Base-by-base conservation (phyloP, 2,329 filamentous ascomycete species). In the Claviceps cyperi region DNA sequence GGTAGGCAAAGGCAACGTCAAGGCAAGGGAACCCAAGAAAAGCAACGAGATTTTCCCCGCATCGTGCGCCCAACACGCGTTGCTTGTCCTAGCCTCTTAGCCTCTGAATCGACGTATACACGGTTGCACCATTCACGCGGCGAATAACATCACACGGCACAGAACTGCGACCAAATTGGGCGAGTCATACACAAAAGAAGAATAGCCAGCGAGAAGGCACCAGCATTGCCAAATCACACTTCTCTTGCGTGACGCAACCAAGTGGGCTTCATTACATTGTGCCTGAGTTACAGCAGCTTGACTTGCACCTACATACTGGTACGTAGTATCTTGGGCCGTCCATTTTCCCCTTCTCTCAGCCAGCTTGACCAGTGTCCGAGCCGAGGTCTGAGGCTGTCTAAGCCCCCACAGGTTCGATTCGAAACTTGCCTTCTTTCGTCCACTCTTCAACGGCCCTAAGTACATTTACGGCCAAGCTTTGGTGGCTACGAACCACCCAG, bases 31-130 rank as follows among this genome's bases (percentile, higher is more conserved):
- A 11, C 2, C 22, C 11, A 11, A 15, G 28, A 35, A 48, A 36
- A 51, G 17, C 17, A 49, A 46, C 22, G 14, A 40, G 24, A 4
- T 32, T 32, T 48, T 43, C 46, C 44, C 52, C 52, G 50, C 52
- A 50, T 43, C n/a, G 47, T 44, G 46, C 43, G 28, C 38, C 46
- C 37, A 40, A 22, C 41, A 50, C 48, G 39, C 50, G 43, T 39
- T 43, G 32, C 44, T 40, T 44, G 39, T 47, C 51, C 44, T 43
- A 28, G 46, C n/a, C 43, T 39, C 15, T 39, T 43, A 32, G 28
- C 28, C 28, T 32, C 28, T 32, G 9, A 35, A 48, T 43, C 47
- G 28, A 36, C n/a, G 13, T 11, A 43, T 28, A 32, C 28, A 32
- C 28, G 28, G 28, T 32, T 32, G 11, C 47, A 48, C 47, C 13